Evolutionary conservation across 768 basidiomycete genomes (phyloP).

Genomic region (Boletus bicolor): DNA sequence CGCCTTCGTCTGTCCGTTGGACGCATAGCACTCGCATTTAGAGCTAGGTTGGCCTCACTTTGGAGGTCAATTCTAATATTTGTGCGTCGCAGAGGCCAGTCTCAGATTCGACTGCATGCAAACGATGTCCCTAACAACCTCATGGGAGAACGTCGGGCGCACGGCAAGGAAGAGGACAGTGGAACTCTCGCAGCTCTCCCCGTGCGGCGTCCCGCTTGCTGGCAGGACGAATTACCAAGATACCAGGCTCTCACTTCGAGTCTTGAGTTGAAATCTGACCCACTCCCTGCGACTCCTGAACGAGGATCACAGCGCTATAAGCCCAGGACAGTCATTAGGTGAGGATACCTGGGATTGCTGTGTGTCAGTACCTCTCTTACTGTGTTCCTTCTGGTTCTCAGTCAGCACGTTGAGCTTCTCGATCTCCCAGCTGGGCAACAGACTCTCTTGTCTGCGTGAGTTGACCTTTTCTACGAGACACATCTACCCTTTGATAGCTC

Average conservation of each 20-base stretch:
- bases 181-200: constrained; percentile 8
- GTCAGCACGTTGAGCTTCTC: background rate
- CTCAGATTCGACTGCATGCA: background rate
- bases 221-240: background rate
- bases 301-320: constrained; percentile 12
- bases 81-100: background rate
- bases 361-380: background rate
- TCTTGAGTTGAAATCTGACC: background rate
- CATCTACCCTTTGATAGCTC: too few species aligned
- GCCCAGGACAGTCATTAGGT: background rate
- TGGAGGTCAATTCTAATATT: background rate
- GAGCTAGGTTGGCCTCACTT: background rate
- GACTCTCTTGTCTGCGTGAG: constrained; percentile 9
- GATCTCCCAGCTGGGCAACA: constrained; percentile 9
- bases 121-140: background rate
- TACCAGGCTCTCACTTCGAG: background rate
- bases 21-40: constrained; percentile 1
- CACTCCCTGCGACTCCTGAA: constrained; percentile 6
- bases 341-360: background rate
- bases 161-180: background rate
- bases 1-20: background rate
- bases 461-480: background rate
- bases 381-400: background rate
- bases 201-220: background rate
- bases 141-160: background rate